These are phyloP conservation scores for Debaryomycetaceae sp. DNA, from an alignment of 1,139 yeast species.

Conservation along the genomic window DNA sequence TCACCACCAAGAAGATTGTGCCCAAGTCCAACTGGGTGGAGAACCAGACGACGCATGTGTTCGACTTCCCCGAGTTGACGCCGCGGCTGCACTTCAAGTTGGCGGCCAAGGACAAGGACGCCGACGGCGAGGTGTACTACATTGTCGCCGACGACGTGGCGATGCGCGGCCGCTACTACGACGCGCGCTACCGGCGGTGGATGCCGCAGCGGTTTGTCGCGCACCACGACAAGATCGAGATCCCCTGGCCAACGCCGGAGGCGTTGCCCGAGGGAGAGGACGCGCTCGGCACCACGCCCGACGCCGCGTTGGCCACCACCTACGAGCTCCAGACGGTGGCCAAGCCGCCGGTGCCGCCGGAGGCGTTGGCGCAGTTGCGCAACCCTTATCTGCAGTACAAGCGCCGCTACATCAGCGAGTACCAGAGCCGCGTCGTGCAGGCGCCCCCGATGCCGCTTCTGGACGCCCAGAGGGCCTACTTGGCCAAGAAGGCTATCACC, in stretches of 20 bases:
- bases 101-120: slow-evolving; percentile 71
- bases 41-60: slow-evolving; percentile 68
- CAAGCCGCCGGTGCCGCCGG: slow-evolving; percentile 64
- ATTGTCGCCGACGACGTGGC: slow-evolving; percentile 77
- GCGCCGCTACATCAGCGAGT: slow-evolving; percentile 51
- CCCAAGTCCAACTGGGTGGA: slow-evolving; percentile 75
- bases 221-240: slow-evolving; percentile 59
- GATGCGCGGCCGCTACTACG: slow-evolving; percentile 66
- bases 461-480: slow-evolving; percentile 58
- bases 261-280: slow-evolving; percentile 56
- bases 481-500: slow-evolving; percentile 51
- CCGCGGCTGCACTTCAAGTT: slow-evolving; percentile 44
- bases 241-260: slow-evolving; percentile 92
- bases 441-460: slow-evolving; percentile 79
- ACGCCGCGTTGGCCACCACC: slow-evolving; percentile 65
- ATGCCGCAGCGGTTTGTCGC: slow-evolving; percentile 76
- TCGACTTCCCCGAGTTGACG: slow-evolving; percentile 61
- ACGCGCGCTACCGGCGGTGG: slow-evolving; percentile 67
- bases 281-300: slow-evolving; percentile 52
- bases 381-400: slow-evolving; percentile 63
- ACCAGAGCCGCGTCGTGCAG: slow-evolving; percentile 58
- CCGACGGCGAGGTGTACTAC: slow-evolving; percentile 53
- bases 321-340: slow-evolving; percentile 68
- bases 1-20: slow-evolving; percentile 31
- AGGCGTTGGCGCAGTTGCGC: slow-evolving; percentile 65